phyloP scores from a whole-genome alignment of 352 stramenopile genomes.

The Globisporangium camurandrum region DNA sequence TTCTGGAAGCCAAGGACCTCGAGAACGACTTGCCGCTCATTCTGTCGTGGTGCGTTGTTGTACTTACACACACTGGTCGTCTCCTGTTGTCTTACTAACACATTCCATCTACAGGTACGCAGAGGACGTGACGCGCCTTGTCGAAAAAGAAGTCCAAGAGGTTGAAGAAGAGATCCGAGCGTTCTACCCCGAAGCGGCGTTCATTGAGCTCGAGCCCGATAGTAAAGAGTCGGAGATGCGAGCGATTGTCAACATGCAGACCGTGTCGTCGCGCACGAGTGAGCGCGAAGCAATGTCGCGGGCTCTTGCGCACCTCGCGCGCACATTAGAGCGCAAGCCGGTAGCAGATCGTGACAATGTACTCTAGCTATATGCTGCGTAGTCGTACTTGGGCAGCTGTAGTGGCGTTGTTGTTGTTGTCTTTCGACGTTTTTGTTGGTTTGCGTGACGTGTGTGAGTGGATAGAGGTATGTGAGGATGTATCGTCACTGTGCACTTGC shows the following conservation, averaged over 20 bases:
- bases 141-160: slow-evolving; percentile 94
- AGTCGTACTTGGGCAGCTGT: no score
- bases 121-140: slow-evolving; percentile 94
- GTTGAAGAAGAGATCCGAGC: slow-evolving; percentile 92
- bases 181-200: slow-evolving; percentile 92
- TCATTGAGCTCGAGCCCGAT: slow-evolving; percentile 97
- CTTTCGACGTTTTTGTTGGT: no score
- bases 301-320: slow-evolving; percentile 63
- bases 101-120: slow-evolving; percentile 58
- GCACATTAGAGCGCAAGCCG: slow-evolving; percentile 44
- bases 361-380: no score
- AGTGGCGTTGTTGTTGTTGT: no score
- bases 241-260: slow-evolving; percentile 75
- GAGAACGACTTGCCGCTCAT: slow-evolving; percentile 92
- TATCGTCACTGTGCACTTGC: no score
- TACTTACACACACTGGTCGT: not conserved
- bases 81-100: not conserved
- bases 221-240: slow-evolving; percentile 86
- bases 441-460: no score
- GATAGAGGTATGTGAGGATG: no score
- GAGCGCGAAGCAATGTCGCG: slow-evolving; percentile 82
- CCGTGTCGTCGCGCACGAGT: slow-evolving; percentile 69
- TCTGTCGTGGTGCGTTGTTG: slow-evolving; percentile 80
- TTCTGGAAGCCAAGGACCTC: slow-evolving; percentile 85
- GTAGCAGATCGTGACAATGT: slow-evolving; percentile 12